Conservation (phyloP, 2,329 filamentous ascomycete genomes). For the Knufia fluminis region DNA sequence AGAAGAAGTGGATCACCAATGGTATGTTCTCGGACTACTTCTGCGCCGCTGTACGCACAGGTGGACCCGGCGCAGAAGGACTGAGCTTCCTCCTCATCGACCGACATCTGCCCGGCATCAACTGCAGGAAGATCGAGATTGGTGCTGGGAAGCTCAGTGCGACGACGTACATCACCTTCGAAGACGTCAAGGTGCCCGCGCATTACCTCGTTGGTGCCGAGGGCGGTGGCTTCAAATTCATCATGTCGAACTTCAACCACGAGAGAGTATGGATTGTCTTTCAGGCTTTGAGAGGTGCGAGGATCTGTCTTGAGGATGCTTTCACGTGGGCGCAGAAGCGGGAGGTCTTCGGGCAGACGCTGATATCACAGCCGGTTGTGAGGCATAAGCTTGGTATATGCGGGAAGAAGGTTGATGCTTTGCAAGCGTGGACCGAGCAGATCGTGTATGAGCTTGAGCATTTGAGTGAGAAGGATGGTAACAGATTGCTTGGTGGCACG, state of each 20-base stretch:
- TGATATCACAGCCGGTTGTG: slow-evolving; percentile 50
- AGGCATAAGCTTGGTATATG: slow-evolving; percentile 46
- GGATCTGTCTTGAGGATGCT: slow-evolving; percentile 47
- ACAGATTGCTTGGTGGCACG: slow-evolving; percentile 8
- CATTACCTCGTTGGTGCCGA: slow-evolving; percentile 79
- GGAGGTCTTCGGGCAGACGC: slow-evolving; percentile 48
- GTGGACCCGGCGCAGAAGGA: slow-evolving; percentile 63
- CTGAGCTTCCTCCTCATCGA: slow-evolving; percentile 94
- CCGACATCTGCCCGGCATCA: slow-evolving; percentile 78
- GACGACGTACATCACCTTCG: slow-evolving; percentile 55
- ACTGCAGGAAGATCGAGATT: slow-evolving; percentile 98
- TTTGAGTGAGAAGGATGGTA: slow-evolving; percentile 3
- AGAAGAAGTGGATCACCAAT: slow-evolving; percentile 99
- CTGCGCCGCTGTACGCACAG: slow-evolving; percentile 81
- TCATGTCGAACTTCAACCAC: slow-evolving; percentile 43
- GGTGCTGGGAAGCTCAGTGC: slow-evolving; percentile 88
- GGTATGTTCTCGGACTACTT: slow-evolving; percentile 95
- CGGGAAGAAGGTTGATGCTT: slow-evolving; percentile 46
- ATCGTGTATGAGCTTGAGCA: slow-evolving; percentile 34
- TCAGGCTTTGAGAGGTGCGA: slow-evolving; percentile 48
- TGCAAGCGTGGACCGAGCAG: slow-evolving; percentile 52
- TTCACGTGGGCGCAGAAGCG: slow-evolving; percentile 44
- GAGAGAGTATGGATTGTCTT: slow-evolving; percentile 52
- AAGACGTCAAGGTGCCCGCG: slow-evolving; percentile 83
- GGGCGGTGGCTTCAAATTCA: slow-evolving; percentile 29